Conservation (phyloP, 2,329 filamentous ascomycete species). For the Tricladium varicosporioides region DNA sequence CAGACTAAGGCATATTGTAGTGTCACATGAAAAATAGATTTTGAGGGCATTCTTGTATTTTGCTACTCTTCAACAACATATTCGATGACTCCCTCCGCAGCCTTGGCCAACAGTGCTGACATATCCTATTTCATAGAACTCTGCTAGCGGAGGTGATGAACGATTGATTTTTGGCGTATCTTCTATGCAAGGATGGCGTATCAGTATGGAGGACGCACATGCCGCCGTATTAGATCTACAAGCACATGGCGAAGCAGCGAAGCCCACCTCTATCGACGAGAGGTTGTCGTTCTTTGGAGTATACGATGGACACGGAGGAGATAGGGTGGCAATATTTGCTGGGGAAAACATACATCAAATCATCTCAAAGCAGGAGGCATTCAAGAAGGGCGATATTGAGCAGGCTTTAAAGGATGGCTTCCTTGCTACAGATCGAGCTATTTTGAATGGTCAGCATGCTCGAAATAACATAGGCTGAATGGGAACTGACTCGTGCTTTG, state of each 20-base stretch:
- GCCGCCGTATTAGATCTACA: conserved; percentile 85
- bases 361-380: conserved; percentile 89
- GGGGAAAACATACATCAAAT: conserved; percentile 94
- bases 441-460: conserved; percentile 74
- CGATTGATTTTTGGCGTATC: conserved; percentile 91
- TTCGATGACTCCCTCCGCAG: background rate
- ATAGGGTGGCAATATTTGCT: conserved; percentile 91
- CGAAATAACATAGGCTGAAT: background rate
- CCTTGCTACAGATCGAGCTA: conserved; percentile 90
- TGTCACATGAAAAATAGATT: background rate
- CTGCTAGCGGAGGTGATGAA: conserved; percentile 87
- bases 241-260: conserved; percentile 49
- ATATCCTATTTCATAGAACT: conserved; percentile 57
- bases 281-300: conserved; percentile 95
- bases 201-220: conserved; percentile 99
- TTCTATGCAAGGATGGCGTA: conserved; percentile 99
- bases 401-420: conserved; percentile 98
- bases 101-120: conserved; percentile 28
- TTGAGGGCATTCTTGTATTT: background rate
- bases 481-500: conserved; percentile 27
- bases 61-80: background rate
- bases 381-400: conserved; percentile 86
- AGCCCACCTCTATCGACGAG: conserved; percentile 60
- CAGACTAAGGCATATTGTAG: background rate
- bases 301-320: conserved; percentile 95